phyloP scores from a whole-genome alignment of 2,329 filamentous ascomycete genomes.

The Phialophora tarda region DNA sequence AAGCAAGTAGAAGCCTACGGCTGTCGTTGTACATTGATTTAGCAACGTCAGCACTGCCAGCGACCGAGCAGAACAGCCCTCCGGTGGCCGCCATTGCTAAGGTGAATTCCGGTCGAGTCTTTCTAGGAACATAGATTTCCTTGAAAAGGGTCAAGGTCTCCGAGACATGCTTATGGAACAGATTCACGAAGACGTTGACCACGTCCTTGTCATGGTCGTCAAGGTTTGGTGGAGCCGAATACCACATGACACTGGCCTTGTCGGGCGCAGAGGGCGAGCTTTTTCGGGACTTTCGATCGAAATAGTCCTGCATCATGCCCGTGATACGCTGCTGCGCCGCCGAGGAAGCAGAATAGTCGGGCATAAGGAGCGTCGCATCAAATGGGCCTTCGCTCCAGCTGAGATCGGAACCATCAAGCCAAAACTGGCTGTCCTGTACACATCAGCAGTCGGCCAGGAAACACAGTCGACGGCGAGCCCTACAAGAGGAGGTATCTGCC shows the following conservation, averaged over 20 bases:
- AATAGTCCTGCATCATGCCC: conserved; percentile 30
- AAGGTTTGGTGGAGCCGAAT: conserved; percentile 26
- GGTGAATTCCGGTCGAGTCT: conserved; percentile 11
- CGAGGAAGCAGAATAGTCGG: conserved; percentile 23
- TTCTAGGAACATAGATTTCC: neutral
- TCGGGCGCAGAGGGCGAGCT: conserved; percentile 23
- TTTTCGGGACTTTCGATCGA: conserved; percentile 26
- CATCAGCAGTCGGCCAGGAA: neutral
- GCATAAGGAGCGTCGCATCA: conserved; percentile 18
- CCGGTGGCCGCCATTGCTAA: conserved; percentile 29
- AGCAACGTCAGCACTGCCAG: conserved; percentile 27
- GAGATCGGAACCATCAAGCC: conserved; percentile 26
- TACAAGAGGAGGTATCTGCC: conserved; percentile 26
- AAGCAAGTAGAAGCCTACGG: conserved; percentile 20
- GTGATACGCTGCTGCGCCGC: conserved; percentile 22
- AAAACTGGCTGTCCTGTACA: conserved; percentile 24
- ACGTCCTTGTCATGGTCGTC: conserved; percentile 24
- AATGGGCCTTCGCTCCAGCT: conserved; percentile 19
- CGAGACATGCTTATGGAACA: conserved; percentile 21
- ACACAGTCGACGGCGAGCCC: neutral
- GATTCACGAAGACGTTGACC: conserved; percentile 18
- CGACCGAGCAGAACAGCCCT: conserved; percentile 24
- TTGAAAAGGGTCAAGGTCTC: conserved; percentile 26
- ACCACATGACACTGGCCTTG: conserved; percentile 26
- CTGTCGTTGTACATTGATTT: conserved; percentile 31